Conservation (phyloP, 805 yeast genomes). For the Barnettozyma wickerhamii region DNA sequence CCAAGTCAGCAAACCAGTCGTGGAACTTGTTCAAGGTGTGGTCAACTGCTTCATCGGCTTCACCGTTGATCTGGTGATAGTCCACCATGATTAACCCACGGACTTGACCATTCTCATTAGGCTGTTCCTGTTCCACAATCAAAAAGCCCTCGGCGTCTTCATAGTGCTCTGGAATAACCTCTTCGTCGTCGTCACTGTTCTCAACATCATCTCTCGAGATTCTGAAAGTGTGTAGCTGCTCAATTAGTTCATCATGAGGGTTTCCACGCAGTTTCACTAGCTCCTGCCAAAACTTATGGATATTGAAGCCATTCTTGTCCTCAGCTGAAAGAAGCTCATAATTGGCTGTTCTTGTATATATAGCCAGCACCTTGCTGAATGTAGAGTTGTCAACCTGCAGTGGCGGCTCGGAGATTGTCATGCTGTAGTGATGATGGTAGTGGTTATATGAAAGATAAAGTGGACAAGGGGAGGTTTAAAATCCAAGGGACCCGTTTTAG, state of each 20-base stretch:
- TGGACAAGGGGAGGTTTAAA: too few relatives aligned
- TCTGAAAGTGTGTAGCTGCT: background rate
- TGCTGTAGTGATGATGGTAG: background rate
- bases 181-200: slow-evolving; percentile 3
- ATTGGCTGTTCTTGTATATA: slow-evolving; percentile 30
- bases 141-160: slow-evolving; percentile 22
- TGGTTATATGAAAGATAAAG: background rate
- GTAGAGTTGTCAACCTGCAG: slow-evolving; percentile 29
- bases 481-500: too few relatives aligned
- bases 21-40: slow-evolving; percentile 17
- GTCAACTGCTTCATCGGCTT: slow-evolving; percentile 22
- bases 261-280: background rate
- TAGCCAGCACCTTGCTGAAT: slow-evolving; percentile 34
- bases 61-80: slow-evolving; percentile 9
- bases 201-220: slow-evolving; percentile 8
- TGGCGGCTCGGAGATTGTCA: slow-evolving; percentile 6
- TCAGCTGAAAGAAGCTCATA: slow-evolving; percentile 23
- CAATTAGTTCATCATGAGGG: background rate
- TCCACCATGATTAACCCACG: slow-evolving; percentile 36
- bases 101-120: slow-evolving; percentile 27
- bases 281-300: slow-evolving; percentile 27
- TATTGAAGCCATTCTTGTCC: slow-evolving; percentile 30
- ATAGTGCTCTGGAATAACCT: slow-evolving; percentile 13
- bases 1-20: slow-evolving; percentile 35
- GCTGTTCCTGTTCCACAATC: slow-evolving; percentile 29